Conservation (phyloP, 371 early-diverging fungal species). For the Choanephora cucurbitarum region DNA sequence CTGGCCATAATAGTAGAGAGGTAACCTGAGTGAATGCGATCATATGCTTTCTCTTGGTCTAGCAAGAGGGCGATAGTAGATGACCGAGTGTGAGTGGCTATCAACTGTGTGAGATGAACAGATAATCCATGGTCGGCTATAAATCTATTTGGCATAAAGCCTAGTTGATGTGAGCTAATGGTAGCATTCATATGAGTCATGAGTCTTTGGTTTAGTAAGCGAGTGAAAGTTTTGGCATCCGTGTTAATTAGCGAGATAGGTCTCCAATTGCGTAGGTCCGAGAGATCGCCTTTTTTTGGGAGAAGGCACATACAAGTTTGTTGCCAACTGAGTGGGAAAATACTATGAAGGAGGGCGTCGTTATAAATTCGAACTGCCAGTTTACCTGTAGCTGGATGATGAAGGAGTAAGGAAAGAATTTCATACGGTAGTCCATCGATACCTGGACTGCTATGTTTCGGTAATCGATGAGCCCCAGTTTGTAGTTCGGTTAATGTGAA, state of each 20-base stretch:
- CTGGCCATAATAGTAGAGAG: not conserved
- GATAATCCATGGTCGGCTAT: constrained; percentile 9
- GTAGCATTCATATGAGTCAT: not conserved
- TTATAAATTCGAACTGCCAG: not conserved
- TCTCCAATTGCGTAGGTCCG: constrained; percentile 20
- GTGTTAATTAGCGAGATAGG: constrained; percentile 15
- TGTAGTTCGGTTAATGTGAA: not conserved
- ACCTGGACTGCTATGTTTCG: constrained; percentile 4
- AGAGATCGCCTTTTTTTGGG: constrained; percentile 6
- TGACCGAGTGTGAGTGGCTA: not conserved
- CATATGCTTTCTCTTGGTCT: no score
- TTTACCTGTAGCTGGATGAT: not conserved
- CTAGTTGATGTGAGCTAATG: constrained; percentile 2
- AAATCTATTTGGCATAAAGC: constrained; percentile 6
- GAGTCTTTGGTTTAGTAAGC: not conserved
- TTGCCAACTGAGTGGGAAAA: not conserved
- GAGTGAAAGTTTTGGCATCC: constrained; percentile 10
- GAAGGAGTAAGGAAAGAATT: not conserved
- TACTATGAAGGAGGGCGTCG: not conserved
- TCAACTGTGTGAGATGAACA: not conserved
- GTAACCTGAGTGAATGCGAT: constrained; percentile 16
- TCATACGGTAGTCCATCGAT: constrained; percentile 12
- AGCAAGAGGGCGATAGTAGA: constrained; percentile 6
- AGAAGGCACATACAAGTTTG: constrained; percentile 2
- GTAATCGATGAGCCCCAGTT: not conserved